phyloP scores from a whole-genome alignment of 2,329 filamentous ascomycete genomes.

The Lachnellula subtilissima region DNA sequence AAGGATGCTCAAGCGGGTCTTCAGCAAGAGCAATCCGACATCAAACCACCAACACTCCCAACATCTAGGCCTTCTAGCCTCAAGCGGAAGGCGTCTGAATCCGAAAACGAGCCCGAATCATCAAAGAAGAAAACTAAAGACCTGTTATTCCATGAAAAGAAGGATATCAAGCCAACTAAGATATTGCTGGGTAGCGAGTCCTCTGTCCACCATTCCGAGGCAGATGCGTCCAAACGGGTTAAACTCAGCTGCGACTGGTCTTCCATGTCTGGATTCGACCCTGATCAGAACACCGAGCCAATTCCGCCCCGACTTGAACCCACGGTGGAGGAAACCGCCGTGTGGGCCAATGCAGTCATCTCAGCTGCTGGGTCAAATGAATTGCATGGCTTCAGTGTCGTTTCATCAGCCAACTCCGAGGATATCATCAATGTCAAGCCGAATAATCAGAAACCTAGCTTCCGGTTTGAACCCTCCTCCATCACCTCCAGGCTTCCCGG shows the following conservation, averaged over 20 bases:
- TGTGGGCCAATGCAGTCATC: not conserved
- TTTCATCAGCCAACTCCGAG: not conserved
- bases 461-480: slow-evolving; percentile 7
- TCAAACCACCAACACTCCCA: too few species aligned
- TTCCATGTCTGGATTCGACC: not conserved
- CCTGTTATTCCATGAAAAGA: too few species aligned
- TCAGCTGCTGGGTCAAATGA: not conserved
- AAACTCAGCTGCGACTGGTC: not conserved
- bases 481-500: slow-evolving; percentile 5
- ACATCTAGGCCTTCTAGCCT: too few species aligned
- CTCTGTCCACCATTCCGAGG: not conserved
- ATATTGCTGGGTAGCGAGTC: not conserved
- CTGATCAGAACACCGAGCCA: not conserved
- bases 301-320: not conserved
- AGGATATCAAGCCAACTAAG: not conserved
- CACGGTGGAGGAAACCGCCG: not conserved
- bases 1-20: not conserved
- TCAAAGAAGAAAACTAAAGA: too few species aligned
- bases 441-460: slow-evolving; percentile 14
- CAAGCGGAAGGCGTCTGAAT: too few species aligned
- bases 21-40: not conserved
- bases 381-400: not conserved
- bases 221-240: not conserved
- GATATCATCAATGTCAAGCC: slow-evolving; percentile 20
- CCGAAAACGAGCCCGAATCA: too few species aligned